Percentiles rank a stretch among this genome's conserved stretches.
phyloP scores from a whole-genome alignment of 2,329 filamentous ascomycete species.

The Colletotrichum sidae region DNA sequence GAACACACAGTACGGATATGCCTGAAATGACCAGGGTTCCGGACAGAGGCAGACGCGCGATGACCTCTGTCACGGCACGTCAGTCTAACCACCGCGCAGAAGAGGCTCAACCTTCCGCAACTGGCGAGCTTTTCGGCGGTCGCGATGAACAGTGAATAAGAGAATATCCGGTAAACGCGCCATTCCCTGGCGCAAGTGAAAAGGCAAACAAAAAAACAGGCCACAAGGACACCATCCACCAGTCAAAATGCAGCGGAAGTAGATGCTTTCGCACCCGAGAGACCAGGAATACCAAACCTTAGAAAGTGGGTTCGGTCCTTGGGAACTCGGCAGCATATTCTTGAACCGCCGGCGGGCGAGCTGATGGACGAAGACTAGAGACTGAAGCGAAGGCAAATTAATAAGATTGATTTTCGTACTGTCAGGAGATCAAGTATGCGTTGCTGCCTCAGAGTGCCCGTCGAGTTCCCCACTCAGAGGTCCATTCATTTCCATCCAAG shows the following conservation, averaged over 20 bases:
- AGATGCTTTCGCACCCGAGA: background rate
- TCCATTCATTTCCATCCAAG: slow-evolving; percentile 17
- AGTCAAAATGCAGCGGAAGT: no score
- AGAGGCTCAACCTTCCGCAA: slow-evolving; percentile 1
- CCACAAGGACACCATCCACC: no score
- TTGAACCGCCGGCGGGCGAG: no score
- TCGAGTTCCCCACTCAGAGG: slow-evolving; percentile 10
- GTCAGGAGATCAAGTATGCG: slow-evolving; percentile 10
- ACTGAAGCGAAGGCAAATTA: slow-evolving; percentile 2
- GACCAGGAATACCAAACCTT: background rate
- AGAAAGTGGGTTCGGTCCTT: background rate
- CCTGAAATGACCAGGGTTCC: slow-evolving; percentile 11
- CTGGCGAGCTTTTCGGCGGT: no score
- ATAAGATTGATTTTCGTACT: background rate
- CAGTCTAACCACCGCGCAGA: background rate
- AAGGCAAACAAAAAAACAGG: no score
- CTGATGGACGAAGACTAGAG: background rate
- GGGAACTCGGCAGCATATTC: background rate
- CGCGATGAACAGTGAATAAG: no score
- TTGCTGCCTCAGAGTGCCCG: slow-evolving; percentile 4
- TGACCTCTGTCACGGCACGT: slow-evolving; percentile 4
- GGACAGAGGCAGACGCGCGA: slow-evolving; percentile 3
- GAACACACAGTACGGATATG: no score
- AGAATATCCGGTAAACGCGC: no score
- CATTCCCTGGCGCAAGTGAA: no score